Evolutionary conservation across 192 early-diverging fungal species (phyloP), one percentile per base, ranked within the genome.

Genomic region (Rhizoclosmatium globosum): DNA sequence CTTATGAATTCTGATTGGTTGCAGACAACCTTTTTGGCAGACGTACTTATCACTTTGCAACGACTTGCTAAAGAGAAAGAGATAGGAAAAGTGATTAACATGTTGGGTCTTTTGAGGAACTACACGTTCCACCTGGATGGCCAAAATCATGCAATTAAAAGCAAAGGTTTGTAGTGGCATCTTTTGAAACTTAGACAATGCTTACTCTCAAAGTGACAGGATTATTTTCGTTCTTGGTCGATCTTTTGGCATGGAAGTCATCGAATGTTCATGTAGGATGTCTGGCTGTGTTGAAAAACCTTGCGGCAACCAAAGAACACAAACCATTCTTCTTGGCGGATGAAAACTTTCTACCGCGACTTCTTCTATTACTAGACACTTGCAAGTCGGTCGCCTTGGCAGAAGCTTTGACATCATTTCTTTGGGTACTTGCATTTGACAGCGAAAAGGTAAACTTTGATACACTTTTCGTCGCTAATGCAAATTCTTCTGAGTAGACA

Each of bases 221-320:
- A 17, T 19, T 76, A 6, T 70, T 81, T 46, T 60, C 82, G 23
- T 68, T 66, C 45, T 42, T 84, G 2, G 4, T 75, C 45, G 64
- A 82, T 23, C 39, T 83, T 2, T 17, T 80, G 38, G 23, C 21
- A 15, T 48, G 57, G 47, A 69, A 69, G 47, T 50, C 57, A 1
- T 7, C 41, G 23, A 17, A 38, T 11, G 46, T 81, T 7, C 68
- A 70, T 56, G 47, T 46, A 50, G 7, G 39, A 15, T 77, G 68
- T 39, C 3, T 86, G 62, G 66, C 47, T 38, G 56, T 86, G 3
- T 76, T 84, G 17, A 45, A 74, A 39, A 81, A 82, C 57, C 65
- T 86, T 64, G 81, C 81, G 19, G 47, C 70, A 17, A 21, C 57
- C 42, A 82, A 74, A 46, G 85, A 86, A 64, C 85, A 80, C 59